A percentile compares a stretch with the other conserved stretches of the same genome.
Evolutionary conservation across 305 asterid species (phyloP).

Genomic region (Stenogyne calaminthoides): DNA sequence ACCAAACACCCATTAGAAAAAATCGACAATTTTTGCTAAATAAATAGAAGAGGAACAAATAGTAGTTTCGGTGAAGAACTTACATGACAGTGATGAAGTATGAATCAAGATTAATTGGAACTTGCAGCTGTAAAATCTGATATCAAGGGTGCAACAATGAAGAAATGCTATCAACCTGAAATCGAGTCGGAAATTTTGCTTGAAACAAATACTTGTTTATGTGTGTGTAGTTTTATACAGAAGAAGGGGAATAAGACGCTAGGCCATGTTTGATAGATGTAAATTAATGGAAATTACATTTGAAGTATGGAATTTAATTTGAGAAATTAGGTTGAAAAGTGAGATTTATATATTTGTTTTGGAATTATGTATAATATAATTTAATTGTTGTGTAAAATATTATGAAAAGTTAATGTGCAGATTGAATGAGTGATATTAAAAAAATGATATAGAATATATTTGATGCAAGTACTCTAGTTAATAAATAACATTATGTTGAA

Average conservation of each 20-base stretch:
- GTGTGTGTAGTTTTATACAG: not conserved
- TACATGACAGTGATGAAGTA: slow-evolving; percentile 35
- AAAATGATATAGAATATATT: too few relatives aligned
- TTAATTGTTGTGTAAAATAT: too few relatives aligned
- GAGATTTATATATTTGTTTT: too few relatives aligned
- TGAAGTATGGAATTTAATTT: too few relatives aligned
- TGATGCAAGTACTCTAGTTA: too few relatives aligned
- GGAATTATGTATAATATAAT: too few relatives aligned
- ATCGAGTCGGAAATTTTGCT: not conserved
- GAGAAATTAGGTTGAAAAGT: too few relatives aligned
- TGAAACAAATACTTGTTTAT: not conserved
- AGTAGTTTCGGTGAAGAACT: slow-evolving; percentile 28
- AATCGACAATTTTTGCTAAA: not conserved
- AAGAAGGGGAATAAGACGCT: not conserved
- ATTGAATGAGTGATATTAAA: too few relatives aligned
- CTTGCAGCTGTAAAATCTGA: slow-evolving; percentile 19
- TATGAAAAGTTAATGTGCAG: too few relatives aligned
- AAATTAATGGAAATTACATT: too few relatives aligned
- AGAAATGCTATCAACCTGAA: not conserved
- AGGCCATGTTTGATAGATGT: too few relatives aligned
- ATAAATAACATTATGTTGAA: too few relatives aligned
- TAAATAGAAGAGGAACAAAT: not conserved
- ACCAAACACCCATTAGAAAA: not conserved
- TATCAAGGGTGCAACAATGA: not conserved
- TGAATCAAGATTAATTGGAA: slow-evolving; percentile 7